Percentiles rank a stretch among this genome's conserved stretches.
Conservation (phyloP, 345 rosid genomes). For the Eutrema heterophyllum region DNA sequence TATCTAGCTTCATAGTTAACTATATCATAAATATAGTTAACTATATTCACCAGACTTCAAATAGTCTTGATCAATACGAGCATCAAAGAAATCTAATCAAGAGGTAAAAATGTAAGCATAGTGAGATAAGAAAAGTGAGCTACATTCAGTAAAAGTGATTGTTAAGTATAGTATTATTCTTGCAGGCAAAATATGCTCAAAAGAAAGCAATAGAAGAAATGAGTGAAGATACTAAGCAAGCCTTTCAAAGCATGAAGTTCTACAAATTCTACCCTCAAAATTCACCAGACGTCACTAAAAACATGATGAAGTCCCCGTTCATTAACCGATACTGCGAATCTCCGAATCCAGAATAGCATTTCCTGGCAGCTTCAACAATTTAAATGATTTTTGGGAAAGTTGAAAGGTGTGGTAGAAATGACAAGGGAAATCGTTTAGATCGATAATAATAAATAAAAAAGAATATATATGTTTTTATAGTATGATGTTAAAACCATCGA, state of each 20-base stretch:
- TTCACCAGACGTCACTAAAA: slow-evolving; percentile 31
- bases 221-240: slow-evolving; percentile 72
- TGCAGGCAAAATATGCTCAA: slow-evolving; percentile 81
- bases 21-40: no score
- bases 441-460: background rate
- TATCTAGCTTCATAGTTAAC: no score
- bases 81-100: slow-evolving; percentile 70
- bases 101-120: slow-evolving; percentile 43
- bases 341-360: no score
- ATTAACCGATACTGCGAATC: no score
- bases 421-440: background rate
- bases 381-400: no score
- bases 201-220: slow-evolving; percentile 66
- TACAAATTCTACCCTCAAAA: slow-evolving; percentile 83
- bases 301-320: background rate
- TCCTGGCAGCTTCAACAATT: no score
- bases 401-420: no score
- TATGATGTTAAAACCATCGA: background rate
- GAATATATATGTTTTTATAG: background rate
- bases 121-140: background rate
- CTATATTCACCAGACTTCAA: no score
- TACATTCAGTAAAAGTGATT: background rate
- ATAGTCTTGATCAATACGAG: slow-evolving; percentile 15
- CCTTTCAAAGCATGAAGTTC: slow-evolving; percentile 55
- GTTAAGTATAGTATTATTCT: background rate